phyloP scores from a whole-genome alignment of 768 basidiomycete species.

The Kwoniella dejecticola region DNA sequence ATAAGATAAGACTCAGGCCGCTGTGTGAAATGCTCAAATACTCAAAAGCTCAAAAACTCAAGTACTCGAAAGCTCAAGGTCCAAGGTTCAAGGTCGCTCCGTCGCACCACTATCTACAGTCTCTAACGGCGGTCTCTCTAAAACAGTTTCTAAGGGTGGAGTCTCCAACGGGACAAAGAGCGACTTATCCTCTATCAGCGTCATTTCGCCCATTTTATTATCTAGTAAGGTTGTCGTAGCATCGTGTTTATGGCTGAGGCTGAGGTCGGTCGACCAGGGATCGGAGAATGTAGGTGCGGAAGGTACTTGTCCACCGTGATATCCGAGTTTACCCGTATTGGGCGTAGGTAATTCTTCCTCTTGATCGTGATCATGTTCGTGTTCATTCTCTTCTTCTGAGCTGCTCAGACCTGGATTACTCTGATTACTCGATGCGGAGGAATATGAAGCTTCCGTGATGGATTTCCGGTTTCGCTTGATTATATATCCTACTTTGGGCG shows the following conservation, averaged over 20 bases:
- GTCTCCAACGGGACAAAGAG: slow-evolving; percentile 18
- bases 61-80: too few relatives aligned
- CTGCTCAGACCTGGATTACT: slow-evolving; percentile 13
- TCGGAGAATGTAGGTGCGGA: slow-evolving; percentile 14
- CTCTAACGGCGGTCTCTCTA: slow-evolving; percentile 25
- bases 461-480: neutral
- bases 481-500: neutral
- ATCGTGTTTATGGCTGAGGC: too few relatives aligned
- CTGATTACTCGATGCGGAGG: neutral
- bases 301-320: too few relatives aligned
- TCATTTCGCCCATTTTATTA: slow-evolving; percentile 1
- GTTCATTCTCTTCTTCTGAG: slow-evolving; percentile 15
- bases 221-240: neutral
- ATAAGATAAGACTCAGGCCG: too few relatives aligned
- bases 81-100: slow-evolving; percentile 12
- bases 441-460: neutral
- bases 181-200: too few relatives aligned
- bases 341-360: slow-evolving; percentile 12
- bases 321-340: neutral
- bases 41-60: too few relatives aligned
- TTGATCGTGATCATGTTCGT: slow-evolving; percentile 9
- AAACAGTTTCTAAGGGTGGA: slow-evolving; percentile 19
- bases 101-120: slow-evolving; percentile 25
- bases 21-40: too few relatives aligned
- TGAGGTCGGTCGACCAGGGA: slow-evolving; percentile 11